A percentile compares a stretch with the other conserved stretches of the same genome.
Conservation (phyloP, 257 asterid species). For the Solanum sejunctum region DNA sequence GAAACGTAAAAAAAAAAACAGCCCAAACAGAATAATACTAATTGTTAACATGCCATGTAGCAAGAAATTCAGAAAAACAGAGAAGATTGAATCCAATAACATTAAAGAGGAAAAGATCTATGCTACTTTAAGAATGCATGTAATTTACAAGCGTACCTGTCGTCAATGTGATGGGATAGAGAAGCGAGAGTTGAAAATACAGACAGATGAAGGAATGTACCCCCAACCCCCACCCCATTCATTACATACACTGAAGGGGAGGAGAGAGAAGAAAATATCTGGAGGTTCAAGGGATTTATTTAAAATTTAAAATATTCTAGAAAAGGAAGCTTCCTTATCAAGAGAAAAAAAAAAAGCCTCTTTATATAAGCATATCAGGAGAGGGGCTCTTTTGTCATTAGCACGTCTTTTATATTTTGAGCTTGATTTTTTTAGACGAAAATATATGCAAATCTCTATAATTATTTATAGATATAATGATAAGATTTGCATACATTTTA, state of each 20-base stretch:
- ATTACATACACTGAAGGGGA: background rate
- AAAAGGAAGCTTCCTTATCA: background rate
- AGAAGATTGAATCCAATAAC: background rate
- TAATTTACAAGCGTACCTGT: background rate
- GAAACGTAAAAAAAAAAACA: background rate
- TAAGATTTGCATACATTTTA: too few species aligned
- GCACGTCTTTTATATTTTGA: too few species aligned
- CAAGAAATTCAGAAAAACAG: background rate
- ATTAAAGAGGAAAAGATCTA: background rate
- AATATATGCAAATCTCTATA: too few species aligned
- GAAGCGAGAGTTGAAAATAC: background rate
- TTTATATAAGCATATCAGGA: background rate
- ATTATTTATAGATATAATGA: too few species aligned
- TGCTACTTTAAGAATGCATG: background rate
- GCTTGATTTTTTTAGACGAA: too few species aligned
- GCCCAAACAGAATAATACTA: too few species aligned
- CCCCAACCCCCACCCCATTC: too few species aligned
- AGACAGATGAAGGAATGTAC: background rate
- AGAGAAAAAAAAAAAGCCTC: too few species aligned
- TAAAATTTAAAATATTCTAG: background rate
- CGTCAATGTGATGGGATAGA: background rate
- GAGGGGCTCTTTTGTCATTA: background rate
- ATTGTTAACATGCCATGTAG: background rate
- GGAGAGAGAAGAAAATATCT: constrained; percentile 9
- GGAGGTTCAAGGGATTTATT: background rate